A percentile compares a stretch with the other conserved stretches of the same genome.
phyloP scores from a whole-genome alignment of 2,329 filamentous ascomycete species.

The Neofusicoccum ribis region DNA sequence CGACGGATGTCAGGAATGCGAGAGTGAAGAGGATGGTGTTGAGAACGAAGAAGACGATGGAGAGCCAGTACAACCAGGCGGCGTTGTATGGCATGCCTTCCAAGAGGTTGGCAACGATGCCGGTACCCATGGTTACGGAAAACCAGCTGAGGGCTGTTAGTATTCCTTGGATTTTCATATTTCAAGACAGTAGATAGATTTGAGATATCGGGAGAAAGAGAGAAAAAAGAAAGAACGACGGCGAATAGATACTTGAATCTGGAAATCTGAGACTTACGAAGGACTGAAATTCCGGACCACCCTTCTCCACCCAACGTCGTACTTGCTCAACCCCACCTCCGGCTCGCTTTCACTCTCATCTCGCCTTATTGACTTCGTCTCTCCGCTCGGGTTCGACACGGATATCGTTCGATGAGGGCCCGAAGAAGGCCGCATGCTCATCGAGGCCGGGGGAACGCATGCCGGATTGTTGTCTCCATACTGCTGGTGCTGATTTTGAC shows the following conservation, averaged over 20 bases:
- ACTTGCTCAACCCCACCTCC: not conserved
- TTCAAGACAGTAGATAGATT: not conserved
- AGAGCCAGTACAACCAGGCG: slow-evolving; percentile 56
- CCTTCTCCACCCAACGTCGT: slow-evolving; percentile 32
- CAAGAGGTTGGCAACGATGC: slow-evolving; percentile 64
- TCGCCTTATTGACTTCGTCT: not conserved
- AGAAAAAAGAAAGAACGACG: not conserved
- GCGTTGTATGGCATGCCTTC: slow-evolving; percentile 60
- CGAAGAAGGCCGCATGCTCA: not conserved
- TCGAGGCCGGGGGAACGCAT: slow-evolving; percentile 9
- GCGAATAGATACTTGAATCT: not conserved
- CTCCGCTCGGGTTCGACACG: not conserved
- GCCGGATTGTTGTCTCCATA: slow-evolving; percentile 8
- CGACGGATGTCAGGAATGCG: slow-evolving; percentile 53
- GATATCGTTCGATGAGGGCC: not conserved
- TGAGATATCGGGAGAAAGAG: too few relatives aligned
- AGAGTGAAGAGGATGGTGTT: slow-evolving; percentile 57
- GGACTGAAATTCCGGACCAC: slow-evolving; percentile 40
- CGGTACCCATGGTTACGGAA: slow-evolving; percentile 58
- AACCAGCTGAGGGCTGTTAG: slow-evolving; percentile 19
- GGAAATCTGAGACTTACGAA: slow-evolving; percentile 21
- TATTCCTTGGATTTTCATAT: not conserved
- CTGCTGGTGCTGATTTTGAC: not conserved
- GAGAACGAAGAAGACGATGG: slow-evolving; percentile 58
- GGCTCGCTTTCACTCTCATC: not conserved